Evolutionary conservation across 257 asterid genomes (phyloP).

Genomic region (Coffea canephora): DNA sequence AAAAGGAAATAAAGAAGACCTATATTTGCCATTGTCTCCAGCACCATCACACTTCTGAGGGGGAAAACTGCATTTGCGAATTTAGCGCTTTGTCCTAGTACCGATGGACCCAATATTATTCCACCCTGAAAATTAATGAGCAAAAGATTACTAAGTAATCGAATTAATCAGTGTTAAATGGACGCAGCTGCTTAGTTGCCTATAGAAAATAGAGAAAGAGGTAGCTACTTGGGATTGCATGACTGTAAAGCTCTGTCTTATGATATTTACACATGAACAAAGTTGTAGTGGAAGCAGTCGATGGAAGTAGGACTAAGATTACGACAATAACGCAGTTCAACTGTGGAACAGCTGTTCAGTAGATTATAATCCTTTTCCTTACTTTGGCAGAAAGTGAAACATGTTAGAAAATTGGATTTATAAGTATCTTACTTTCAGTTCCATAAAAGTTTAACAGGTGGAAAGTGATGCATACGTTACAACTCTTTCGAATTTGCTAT

Average conservation of each 20-base stretch:
- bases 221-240: not conserved
- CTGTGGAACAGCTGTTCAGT: not conserved
- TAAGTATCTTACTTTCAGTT: too few relatives aligned
- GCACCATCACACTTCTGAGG: constrained; percentile 89
- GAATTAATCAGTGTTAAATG: not conserved
- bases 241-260: not conserved
- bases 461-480: too few relatives aligned
- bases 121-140: constrained; percentile 61
- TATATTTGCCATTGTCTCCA: constrained; percentile 91
- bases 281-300: not conserved
- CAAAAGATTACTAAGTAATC: not conserved
- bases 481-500: too few relatives aligned
- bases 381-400: too few relatives aligned
- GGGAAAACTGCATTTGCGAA: constrained; percentile 68
- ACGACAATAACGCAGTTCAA: too few relatives aligned
- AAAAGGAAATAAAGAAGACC: constrained; percentile 91
- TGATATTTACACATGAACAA: not conserved
- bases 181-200: not conserved
- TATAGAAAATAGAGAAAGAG: not conserved
- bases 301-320: not conserved
- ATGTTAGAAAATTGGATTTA: too few relatives aligned
- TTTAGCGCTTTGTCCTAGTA: constrained; percentile 50
- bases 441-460: too few relatives aligned
- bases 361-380: too few relatives aligned
- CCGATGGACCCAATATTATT: constrained; percentile 83